Conservation (phyloP, 2,329 filamentous ascomycete species). For the Clarireedia monteithiana region DNA sequence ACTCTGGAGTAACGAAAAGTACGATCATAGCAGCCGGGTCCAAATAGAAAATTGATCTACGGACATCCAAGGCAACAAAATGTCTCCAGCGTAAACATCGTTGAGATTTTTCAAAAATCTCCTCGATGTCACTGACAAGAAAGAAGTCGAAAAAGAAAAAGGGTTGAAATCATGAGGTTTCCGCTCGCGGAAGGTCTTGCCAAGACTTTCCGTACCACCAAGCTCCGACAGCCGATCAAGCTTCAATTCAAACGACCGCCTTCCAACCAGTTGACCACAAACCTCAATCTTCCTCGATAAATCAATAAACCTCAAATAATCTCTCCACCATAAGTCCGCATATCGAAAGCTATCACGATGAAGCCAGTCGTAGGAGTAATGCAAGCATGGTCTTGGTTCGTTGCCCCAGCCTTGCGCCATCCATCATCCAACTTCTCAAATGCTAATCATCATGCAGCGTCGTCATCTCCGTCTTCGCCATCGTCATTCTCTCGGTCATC, state of each 20-base stretch:
- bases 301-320: too few relatives aligned
- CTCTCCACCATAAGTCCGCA: too few relatives aligned
- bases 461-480: conserved; percentile 58
- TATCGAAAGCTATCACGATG: conserved; percentile 44
- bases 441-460: conserved; percentile 46
- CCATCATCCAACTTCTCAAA: conserved; percentile 1
- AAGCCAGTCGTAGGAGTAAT: conserved; percentile 89
- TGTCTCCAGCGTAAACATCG: too few relatives aligned
- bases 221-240: neutral
- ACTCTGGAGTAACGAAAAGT: too few relatives aligned
- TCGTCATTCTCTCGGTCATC: conserved; percentile 56
- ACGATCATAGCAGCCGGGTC: too few relatives aligned
- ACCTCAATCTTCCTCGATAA: neutral
- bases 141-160: too few relatives aligned
- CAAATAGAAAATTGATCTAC: too few relatives aligned
- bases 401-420: conserved; percentile 15
- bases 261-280: neutral
- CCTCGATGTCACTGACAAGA: too few relatives aligned
- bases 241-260: neutral
- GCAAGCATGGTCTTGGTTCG: conserved; percentile 93
- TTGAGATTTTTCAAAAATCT: too few relatives aligned
- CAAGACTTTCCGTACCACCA: neutral
- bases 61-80: too few relatives aligned
- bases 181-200: neutral
- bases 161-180: too few relatives aligned